phyloP scores from a whole-genome alignment of 495 filamentous ascomycete genomes.

The Xylaria venustula region DNA sequence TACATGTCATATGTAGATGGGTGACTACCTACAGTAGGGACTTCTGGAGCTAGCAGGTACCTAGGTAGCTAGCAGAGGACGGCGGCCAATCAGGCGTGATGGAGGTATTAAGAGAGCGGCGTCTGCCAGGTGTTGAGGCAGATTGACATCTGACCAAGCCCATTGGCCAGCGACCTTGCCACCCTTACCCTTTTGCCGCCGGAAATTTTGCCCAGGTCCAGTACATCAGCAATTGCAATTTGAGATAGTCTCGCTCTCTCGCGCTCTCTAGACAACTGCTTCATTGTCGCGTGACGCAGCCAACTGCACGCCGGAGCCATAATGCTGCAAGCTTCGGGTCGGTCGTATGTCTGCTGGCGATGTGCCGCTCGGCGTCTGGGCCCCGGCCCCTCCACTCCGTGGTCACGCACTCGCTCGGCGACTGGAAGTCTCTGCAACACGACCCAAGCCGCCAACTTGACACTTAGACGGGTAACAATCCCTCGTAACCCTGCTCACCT shows the following conservation, averaged over 20 bases:
- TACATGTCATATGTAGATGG: no score
- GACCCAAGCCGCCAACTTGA: not conserved
- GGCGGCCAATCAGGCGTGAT: no score
- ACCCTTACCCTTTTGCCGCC: no score
- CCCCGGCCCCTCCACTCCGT: conserved; percentile 7
- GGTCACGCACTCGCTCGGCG: conserved; percentile 8
- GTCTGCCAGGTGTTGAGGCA: no score
- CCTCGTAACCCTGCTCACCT: no score
- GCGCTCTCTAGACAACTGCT: no score
- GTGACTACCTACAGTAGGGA: no score
- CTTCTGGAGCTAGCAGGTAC: no score
- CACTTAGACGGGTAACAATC: conserved; percentile 25
- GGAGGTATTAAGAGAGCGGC: no score
- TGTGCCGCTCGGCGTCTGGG: conserved; percentile 16
- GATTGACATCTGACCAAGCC: not conserved
- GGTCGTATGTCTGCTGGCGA: conserved; percentile 29
- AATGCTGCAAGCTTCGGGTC: conserved; percentile 24
- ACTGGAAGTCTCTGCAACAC: conserved; percentile 3
- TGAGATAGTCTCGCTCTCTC: not conserved
- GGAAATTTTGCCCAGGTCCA: not conserved
- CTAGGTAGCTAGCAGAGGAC: no score
- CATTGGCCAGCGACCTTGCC: no score
- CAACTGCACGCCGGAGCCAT: not conserved
- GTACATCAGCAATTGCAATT: not conserved
- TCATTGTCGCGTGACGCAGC: not conserved